These are phyloP conservation scores for Vachellia pachyceras DNA, from an alignment of 306 rosid species.

Conservation along the genomic window DNA sequence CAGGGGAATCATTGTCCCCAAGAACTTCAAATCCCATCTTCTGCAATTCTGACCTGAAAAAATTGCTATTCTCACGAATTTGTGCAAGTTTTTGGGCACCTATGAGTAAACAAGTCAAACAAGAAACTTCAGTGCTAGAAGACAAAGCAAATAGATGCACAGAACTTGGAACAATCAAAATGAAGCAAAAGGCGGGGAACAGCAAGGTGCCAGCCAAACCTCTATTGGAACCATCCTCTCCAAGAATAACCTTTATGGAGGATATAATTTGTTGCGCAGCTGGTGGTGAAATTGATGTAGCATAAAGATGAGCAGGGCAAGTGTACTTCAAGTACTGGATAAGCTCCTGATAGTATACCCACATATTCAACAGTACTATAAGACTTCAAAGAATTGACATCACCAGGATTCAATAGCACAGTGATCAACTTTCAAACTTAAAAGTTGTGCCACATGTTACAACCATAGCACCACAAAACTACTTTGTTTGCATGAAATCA, in stretches of 20 bases:
- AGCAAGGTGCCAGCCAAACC: constrained; percentile 45
- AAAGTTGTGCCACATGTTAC: not conserved
- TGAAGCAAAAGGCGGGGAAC: not conserved
- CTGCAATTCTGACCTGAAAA: constrained; percentile 80
- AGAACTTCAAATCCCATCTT: constrained; percentile 83
- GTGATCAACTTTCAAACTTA: not conserved
- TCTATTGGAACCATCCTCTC: constrained; percentile 88
- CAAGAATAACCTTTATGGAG: constrained; percentile 72
- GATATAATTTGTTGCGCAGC: constrained; percentile 84
- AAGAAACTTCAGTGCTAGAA: constrained; percentile 21
- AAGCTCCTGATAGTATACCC: constrained; percentile 54
- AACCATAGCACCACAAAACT: not conserved
- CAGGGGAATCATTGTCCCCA: constrained; percentile 74
- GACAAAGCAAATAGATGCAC: not conserved
- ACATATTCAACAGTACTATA: not conserved
- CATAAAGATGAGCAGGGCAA: constrained; percentile 87
- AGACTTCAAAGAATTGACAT: not conserved
- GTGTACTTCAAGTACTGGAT: constrained; percentile 70
- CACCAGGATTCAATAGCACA: constrained; percentile 2
- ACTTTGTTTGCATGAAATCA: constrained; percentile 10
- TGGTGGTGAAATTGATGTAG: constrained; percentile 86
- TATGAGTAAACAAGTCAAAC: constrained; percentile 28
- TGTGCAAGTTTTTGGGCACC: constrained; percentile 82
- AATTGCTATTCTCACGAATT: constrained; percentile 79
- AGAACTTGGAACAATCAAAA: not conserved